Base-by-base conservation (phyloP, 2,329 filamentous ascomycete genomes). In the Aspergillus transmontanensis region DNA sequence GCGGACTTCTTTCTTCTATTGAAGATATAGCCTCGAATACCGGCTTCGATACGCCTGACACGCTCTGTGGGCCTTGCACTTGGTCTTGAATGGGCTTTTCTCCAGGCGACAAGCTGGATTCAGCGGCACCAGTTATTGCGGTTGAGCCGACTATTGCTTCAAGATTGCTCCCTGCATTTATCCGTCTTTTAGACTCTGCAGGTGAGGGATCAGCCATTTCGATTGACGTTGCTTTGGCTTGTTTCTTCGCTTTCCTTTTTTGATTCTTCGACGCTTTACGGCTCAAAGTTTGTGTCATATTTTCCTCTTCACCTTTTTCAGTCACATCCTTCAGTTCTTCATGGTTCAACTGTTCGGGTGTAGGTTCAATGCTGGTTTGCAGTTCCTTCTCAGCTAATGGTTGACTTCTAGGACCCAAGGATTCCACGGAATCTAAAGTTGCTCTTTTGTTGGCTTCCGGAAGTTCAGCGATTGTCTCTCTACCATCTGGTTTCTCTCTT, bases 1-100 rank as follows among this genome's bases (percentile, higher is more conserved):
- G 26, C 16, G 26, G 7, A 53, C 23, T 23, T 21, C 19, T 48
- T 19, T 21, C 30, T 30, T 59, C 32, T 21, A 26, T 39, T 43
- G 23, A 10, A 10, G 57, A 11, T 6, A 26, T 6, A 30, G n/a
- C 32, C 14, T 53, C 32, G 7, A 26, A 51, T 41, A 55, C 48
- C 57, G 65, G 66, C 59, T 65, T 51, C 41, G 61, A 54, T 28
- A 64, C 51, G 23, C 39, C 32, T 46, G 45, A 26, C 36, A 57
- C 57, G 36, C 34, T 53, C 14, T 53, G 21, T 56, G 56, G 41
- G 21, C 39, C 26, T 23, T 16, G 23, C 19, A 39, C 12, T 41
- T 43, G 45, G 23, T 39, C n/a, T 28, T 36, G 46, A 4, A 28
- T 12, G 34, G 57, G 21, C 46, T 50, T 21, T 12, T 50, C 56